phyloP scores from a whole-genome alignment of 805 yeast species.

The Yamadazyma ubonensis region DNA sequence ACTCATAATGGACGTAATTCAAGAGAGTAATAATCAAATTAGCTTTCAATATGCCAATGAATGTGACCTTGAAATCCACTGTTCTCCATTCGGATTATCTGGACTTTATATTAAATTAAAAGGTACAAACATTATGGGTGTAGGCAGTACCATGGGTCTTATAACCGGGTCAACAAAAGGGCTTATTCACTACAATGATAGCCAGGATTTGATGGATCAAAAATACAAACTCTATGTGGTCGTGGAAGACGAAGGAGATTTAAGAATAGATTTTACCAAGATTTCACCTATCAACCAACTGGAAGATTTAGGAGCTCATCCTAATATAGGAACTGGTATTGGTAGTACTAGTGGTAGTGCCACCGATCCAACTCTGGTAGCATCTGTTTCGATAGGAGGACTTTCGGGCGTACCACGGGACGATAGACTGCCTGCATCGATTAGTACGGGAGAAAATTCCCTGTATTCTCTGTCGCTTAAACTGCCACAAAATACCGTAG shows the following conservation, averaged over 20 bases:
- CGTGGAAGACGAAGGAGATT: conserved; percentile 44
- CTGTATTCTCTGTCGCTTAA: conserved; percentile 15
- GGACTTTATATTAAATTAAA: conserved; percentile 49
- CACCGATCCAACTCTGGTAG: background rate
- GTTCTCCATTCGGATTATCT: conserved; percentile 56
- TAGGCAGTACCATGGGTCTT: conserved; percentile 57
- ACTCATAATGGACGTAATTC: conserved; percentile 9
- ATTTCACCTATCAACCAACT: conserved; percentile 29
- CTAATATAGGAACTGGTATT: background rate
- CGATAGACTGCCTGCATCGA: conserved; percentile 14
- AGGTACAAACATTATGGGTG: conserved; percentile 51
- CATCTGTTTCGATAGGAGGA: background rate
- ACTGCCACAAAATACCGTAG: conserved; percentile 12
- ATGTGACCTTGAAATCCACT: conserved; percentile 53
- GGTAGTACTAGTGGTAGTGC: conserved; percentile 7
- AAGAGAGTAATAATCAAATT: conserved; percentile 13
- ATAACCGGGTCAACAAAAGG: conserved; percentile 54
- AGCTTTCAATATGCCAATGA: conserved; percentile 46
- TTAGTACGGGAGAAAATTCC: conserved; percentile 15
- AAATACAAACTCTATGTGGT: conserved; percentile 51
- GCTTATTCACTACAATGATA: conserved; percentile 46
- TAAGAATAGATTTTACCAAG: conserved; percentile 53
- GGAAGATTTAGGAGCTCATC: conserved; percentile 10
- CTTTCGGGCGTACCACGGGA: background rate
- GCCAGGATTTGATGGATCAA: conserved; percentile 44